Evolutionary conservation across 306 rosid genomes (phyloP), one percentile per base, ranked within the genome.

Genomic region (Morella rubra): DNA sequence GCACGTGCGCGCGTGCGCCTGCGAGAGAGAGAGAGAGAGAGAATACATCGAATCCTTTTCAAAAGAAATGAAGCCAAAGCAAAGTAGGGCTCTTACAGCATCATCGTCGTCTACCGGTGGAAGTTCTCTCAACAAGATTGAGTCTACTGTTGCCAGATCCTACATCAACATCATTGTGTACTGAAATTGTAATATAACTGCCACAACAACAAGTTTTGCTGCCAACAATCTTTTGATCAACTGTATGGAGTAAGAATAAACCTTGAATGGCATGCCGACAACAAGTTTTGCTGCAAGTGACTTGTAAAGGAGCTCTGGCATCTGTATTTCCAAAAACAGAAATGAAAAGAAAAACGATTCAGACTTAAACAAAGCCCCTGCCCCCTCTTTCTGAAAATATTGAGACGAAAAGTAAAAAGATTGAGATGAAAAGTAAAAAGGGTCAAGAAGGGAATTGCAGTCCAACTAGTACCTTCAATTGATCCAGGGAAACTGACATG

Each of bases 181-280:
- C 66, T 20, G 60, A 81, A 75, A 75, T 53, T 12, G 55, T 54
- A 62, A 76, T 45, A 46, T 70, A 46, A 85, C 76, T 78, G 75
- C 69, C 65, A 58, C 45, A 70, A 71, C 73, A 83, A 70, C 58
- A 73, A 41, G 32, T 56, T 27, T 27, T 27, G 32, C 32, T 27
- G 32, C 32, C 32, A 27, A 19, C 37, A 62, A 42, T 37, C 40
- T 54, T 44, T 42, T 77, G 20, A 76, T 75, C 76, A 81, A 75
- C 19, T 69, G 47, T n/a, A 71, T 8, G 60, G n/a, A 73, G 40
- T 44, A 70, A 41, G 20, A 47, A 75, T 24, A 84, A 59, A 92
- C 99, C 99, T 92, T 95, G 85, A 92, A 95, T 73, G 99, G 99
- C 99, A 95, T 95, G 86, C 99, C 99, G 52, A 95, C 85, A 55